Conservation (phyloP, 352 stramenopile genomes). For the Aphanomyces euteiches region DNA sequence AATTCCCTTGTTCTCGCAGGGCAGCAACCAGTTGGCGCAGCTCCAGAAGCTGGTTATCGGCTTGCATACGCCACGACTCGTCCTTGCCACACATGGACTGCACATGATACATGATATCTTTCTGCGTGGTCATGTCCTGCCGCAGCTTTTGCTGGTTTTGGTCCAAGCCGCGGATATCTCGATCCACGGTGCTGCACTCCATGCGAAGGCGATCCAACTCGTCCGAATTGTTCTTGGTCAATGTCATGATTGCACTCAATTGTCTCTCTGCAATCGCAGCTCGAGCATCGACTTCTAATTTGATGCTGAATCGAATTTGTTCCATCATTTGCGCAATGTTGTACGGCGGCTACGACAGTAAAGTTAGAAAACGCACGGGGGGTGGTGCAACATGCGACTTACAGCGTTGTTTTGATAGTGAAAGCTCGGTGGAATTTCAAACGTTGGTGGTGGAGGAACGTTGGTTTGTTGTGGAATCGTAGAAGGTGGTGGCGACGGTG, state of each 20-base stretch:
- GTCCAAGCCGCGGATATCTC: constrained; percentile 71
- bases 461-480: background rate
- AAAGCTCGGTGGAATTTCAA: background rate
- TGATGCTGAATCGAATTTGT: constrained; percentile 72
- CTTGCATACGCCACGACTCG: constrained; percentile 79
- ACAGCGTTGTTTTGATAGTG: background rate
- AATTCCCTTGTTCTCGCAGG: constrained; percentile 65
- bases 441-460: background rate
- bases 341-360: constrained; percentile 38
- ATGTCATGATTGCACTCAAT: constrained; percentile 62
- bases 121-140: constrained; percentile 75
- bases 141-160: constrained; percentile 71
- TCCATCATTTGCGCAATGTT: constrained; percentile 84
- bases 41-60: constrained; percentile 75
- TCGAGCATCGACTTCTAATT: constrained; percentile 74
- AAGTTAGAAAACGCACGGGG: background rate
- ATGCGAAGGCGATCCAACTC: constrained; percentile 65
- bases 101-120: constrained; percentile 75
- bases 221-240: constrained; percentile 70
- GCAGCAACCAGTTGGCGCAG: constrained; percentile 67
- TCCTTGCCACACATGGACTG: constrained; percentile 82
- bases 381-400: background rate
- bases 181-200: constrained; percentile 64
- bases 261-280: constrained; percentile 72
- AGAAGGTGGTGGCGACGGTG: background rate